Conservation (phyloP, 2,329 filamentous ascomycete species). For the Colletotrichum cuscutae region DNA sequence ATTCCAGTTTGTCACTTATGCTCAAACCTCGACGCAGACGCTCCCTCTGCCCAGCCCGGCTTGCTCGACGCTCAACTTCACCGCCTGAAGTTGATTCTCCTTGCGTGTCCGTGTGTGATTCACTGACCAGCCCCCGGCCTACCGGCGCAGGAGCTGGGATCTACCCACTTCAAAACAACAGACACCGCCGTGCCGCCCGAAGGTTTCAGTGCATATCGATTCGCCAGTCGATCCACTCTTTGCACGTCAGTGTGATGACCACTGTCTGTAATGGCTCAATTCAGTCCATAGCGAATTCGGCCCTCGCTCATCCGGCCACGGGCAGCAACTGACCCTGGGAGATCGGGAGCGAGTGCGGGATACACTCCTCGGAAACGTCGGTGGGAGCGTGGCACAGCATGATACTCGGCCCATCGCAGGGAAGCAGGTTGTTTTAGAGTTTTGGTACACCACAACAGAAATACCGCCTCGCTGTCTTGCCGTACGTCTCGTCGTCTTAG, state of each 20-base stretch:
- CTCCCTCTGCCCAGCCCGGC: constrained; percentile 16
- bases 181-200: constrained; percentile 25
- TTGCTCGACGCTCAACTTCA: constrained; percentile 19
- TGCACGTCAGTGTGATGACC: constrained; percentile 27
- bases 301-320: neutral
- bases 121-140: constrained; percentile 13
- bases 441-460: constrained; percentile 11
- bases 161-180: constrained; percentile 10
- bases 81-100: constrained; percentile 20
- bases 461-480: constrained; percentile 9
- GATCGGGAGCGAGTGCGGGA: constrained; percentile 1
- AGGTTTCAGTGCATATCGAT: constrained; percentile 24
- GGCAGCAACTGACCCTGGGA: neutral
- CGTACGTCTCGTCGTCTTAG: constrained; percentile 25
- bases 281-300: neutral
- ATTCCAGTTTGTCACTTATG: constrained; percentile 5
- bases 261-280: constrained; percentile 12
- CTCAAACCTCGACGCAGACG: constrained; percentile 7
- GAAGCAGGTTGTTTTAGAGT: constrained; percentile 33
- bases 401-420: neutral
- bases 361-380: neutral
- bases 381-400: neutral
- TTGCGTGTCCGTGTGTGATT: constrained; percentile 32
- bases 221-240: constrained; percentile 26
- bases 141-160: constrained; percentile 26